Evolutionary conservation across 352 stramenopile species (phyloP).

Genomic region (Phytophthora sp.): DNA sequence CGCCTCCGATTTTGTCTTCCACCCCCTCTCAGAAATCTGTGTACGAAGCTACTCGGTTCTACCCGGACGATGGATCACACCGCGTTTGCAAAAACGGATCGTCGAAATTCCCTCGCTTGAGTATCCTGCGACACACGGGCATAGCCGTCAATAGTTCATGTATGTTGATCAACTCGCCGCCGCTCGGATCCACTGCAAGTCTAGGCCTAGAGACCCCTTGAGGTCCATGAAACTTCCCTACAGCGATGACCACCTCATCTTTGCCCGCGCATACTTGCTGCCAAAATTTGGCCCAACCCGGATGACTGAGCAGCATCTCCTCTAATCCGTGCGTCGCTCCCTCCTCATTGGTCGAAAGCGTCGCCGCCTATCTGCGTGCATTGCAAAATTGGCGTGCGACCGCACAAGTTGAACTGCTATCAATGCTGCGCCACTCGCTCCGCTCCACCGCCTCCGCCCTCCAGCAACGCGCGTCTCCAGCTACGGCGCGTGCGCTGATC

Average conservation of each 20-base stretch:
- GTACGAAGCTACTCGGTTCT: no score
- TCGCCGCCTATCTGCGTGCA: not conserved
- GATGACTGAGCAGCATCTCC: conserved; percentile 22
- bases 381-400: conserved; percentile 29
- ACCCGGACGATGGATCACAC: no score
- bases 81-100: no score
- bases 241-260: conserved; percentile 6
- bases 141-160: no score
- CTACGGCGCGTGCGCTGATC: conserved; percentile 31
- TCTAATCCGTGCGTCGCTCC: conserved; percentile 7
- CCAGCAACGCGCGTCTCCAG: not conserved
- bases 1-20: no score
- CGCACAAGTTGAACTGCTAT: conserved; percentile 26
- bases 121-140: conserved; percentile 7
- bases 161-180: not conserved
- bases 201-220: conserved; percentile 7
- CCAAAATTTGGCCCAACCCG: no score
- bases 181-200: conserved; percentile 5
- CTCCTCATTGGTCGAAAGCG: conserved; percentile 10
- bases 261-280: conserved; percentile 20
- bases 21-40: no score
- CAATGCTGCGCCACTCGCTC: conserved; percentile 38
- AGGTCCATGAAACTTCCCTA: conserved; percentile 10
- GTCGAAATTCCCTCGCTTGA: conserved; percentile 11
- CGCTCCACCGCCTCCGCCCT: not conserved